Base-by-base conservation (phyloP, 805 yeast genomes). In the Wickerhamomyces subpelliculosus region DNA sequence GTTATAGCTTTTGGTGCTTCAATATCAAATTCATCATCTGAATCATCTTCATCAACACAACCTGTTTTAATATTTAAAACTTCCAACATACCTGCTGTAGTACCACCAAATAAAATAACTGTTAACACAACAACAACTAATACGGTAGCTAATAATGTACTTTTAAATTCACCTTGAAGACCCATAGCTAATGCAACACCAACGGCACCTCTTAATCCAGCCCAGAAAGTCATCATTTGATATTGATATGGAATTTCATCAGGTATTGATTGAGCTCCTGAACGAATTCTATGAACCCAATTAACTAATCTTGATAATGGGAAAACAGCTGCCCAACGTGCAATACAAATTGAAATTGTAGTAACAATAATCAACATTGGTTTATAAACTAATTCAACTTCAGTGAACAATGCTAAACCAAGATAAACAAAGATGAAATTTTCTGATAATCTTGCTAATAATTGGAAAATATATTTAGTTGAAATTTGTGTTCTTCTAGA, bases 161-260 rank as follows among this genome's bases (percentile, higher is more conserved):
- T 80, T 46, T 89, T 90, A 39, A 85, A 80, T 54, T 90, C 96
- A 43, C 97, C 98, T 62, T 86, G 95, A 29, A 93, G 67, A 12
- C 98, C 98, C 79, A 94, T 87, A 0, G 98, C 98, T 53, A 93
- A 72, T 0, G 98, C 99, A 5, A 93, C 99, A 47, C 99, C 99
- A 26, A 93, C 99, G 1, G 99, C 99, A 42, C 99, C 99, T 55
- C 99, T 73, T 40, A 93, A 68, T 4, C 99, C 99, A 3, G 98
- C 98, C 99, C 99, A 93, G 60, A 93, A 93, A 36, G 90, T 87
- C 98, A 93, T 93, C 85, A 88, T 87, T 64, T 93, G 98, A 61
- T 93, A 93, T 44, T 83, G 86, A 52, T 86, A 90, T 20, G 96
- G 93, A 44, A 93, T 88, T 62, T 90, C 97, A 52, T 88, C 96